Evolutionary conservation across 2,329 filamentous ascomycete genomes (phyloP), one percentile per base, ranked within the genome.

Genomic region (Colletotrichum sp.): DNA sequence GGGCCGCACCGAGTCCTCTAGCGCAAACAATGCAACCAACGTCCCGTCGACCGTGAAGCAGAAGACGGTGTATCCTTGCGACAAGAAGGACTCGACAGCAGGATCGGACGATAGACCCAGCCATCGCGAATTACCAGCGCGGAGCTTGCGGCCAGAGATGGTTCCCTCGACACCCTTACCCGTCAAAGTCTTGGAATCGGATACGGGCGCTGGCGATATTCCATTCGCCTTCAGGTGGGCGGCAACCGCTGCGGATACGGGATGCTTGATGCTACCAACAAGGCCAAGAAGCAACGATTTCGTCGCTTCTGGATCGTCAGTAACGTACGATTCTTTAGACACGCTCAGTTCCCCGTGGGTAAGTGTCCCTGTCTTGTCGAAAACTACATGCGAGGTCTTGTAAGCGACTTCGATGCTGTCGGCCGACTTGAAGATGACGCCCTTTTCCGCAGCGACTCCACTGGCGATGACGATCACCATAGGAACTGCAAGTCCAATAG

Each of bases 341-440:
- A 91, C 83, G 61, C 85, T 83, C 36, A 94, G 79, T 4, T 88
- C 87, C 0, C 92, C 93, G 30, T 87, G 82, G 0, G 94, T 96
- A 11, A 96, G 82, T 0, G 94, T 96, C 0, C 95, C 94, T 0
- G 95, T 96, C 84, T 96, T 96, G 86, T 96, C 94, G 78, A 96
- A 94, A 0, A 96, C 89, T 3, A 96, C 90, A 79, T 96, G 91
- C 0, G 91, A 89, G 0, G 90, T 85, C 75, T 90, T 92, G 70
- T 89, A 85, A 0, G 91, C 92, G 1, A 89, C 83, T 81, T 96
- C 94, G 25, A 95, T 91, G 3, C 88, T 89, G 57, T 91, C 87
- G 0, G 92, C 90, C 2, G 91, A 89, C 80, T 95, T 94, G 84
- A 96, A 92, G 29, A 96, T 89, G 19, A 96, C 87, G 0, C 94